These are phyloP conservation scores for Podospora australis DNA, from an alignment of 495 filamentous ascomycete genomes.

Conservation along the genomic window DNA sequence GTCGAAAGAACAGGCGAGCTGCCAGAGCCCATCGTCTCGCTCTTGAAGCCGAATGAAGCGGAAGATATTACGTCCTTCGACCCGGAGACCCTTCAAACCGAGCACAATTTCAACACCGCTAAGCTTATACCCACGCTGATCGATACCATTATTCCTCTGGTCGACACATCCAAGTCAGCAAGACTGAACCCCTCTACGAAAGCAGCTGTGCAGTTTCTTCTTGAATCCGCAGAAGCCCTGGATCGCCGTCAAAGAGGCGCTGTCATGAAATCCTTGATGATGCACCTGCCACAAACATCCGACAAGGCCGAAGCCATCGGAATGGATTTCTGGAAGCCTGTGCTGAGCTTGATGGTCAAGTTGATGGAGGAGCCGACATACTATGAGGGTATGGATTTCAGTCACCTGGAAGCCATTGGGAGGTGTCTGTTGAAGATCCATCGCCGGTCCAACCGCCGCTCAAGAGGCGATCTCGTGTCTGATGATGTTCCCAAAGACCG, in stretches of 20 bases:
- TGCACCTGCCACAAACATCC: conserved; percentile 6
- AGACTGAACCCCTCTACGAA: conserved; percentile 8
- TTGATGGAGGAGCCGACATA: conserved; percentile 43
- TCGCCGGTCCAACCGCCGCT: conserved; percentile 10
- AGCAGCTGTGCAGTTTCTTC: conserved; percentile 18
- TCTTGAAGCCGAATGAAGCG: background rate
- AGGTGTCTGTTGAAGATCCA: conserved; percentile 11
- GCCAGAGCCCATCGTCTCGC: conserved; percentile 10
- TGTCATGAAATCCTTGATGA: conserved; percentile 19
- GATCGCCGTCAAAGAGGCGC: conserved; percentile 19
- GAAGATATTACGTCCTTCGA: too few relatives aligned
- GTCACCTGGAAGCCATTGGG: conserved; percentile 20
- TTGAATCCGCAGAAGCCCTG: conserved; percentile 11
- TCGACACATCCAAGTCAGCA: conserved; percentile 13
- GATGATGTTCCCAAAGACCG: conserved; percentile 7
- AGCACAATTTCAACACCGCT: too few relatives aligned
- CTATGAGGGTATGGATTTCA: conserved; percentile 35
- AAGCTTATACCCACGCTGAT: conserved; percentile 11
- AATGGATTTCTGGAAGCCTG: conserved; percentile 21
- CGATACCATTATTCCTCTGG: conserved; percentile 10
- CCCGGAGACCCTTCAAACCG: too few relatives aligned
- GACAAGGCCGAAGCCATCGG: conserved; percentile 10
- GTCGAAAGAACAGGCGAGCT: conserved; percentile 9
- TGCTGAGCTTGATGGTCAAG: conserved; percentile 42
- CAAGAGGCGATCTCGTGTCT: conserved; percentile 3